phyloP scores from a whole-genome alignment of 495 filamentous ascomycete genomes.

The Penicillium fimorum region DNA sequence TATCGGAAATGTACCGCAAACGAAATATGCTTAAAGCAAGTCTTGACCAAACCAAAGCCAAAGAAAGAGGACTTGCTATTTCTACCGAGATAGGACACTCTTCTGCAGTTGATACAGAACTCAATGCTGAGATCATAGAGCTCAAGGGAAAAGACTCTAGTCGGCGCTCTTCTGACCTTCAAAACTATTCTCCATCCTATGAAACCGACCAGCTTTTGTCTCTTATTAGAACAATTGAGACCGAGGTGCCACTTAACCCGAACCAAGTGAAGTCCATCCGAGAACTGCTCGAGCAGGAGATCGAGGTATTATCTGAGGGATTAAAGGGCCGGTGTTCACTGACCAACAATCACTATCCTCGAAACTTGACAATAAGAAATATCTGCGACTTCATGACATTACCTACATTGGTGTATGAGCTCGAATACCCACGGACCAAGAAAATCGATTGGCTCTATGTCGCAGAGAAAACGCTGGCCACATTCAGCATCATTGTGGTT shows the following conservation, averaged over 20 bases:
- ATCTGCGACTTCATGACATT: slow-evolving; percentile 70
- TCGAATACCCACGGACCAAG: slow-evolving; percentile 70
- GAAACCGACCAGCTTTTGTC: slow-evolving; percentile 46
- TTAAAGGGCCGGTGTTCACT: slow-evolving; percentile 54
- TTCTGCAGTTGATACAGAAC: neutral
- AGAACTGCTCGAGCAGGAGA: slow-evolving; percentile 59
- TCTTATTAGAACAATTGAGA: slow-evolving; percentile 55
- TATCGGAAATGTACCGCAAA: slow-evolving; percentile 58
- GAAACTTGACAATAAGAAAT: slow-evolving; percentile 64
- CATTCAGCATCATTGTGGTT: slow-evolving; percentile 56
- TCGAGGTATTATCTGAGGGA: slow-evolving; percentile 59
- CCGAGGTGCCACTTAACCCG: slow-evolving; percentile 53
- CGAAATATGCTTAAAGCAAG: slow-evolving; percentile 43
- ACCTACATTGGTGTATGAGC: slow-evolving; percentile 73
- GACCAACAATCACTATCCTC: slow-evolving; percentile 53
- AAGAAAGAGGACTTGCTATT: neutral
- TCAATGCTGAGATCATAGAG: slow-evolving; percentile 10
- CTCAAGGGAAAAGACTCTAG: slow-evolving; percentile 5
- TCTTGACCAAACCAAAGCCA: slow-evolving; percentile 28
- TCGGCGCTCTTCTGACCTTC: slow-evolving; percentile 5
- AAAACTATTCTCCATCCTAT: slow-evolving; percentile 7
- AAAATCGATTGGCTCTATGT: slow-evolving; percentile 70
- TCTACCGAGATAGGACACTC: neutral
- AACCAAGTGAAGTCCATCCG: slow-evolving; percentile 60
- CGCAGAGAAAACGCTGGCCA: slow-evolving; percentile 63